phyloP scores from a whole-genome alignment of 306 rosid genomes.

The Fragaria ananassa region DNA sequence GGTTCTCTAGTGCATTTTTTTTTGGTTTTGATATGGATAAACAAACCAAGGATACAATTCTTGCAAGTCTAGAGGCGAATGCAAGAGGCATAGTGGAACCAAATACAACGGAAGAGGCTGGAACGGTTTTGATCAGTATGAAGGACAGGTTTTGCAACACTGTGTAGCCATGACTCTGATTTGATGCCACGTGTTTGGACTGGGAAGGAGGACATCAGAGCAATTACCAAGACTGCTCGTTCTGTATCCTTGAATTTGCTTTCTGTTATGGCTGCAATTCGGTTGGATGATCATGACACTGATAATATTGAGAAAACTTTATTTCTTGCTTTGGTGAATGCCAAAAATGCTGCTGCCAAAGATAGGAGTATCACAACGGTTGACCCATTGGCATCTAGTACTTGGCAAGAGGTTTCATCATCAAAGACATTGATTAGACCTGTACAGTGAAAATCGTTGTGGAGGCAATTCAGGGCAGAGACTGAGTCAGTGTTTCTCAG shows the following conservation, averaged over 20 bases:
- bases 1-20: constrained; percentile 57
- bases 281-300: constrained; percentile 60
- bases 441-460: constrained; percentile 92
- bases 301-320: constrained; percentile 67
- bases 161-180: constrained; percentile 94
- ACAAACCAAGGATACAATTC: too few species aligned
- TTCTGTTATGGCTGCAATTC: constrained; percentile 81
- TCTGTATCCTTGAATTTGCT: constrained; percentile 80
- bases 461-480: constrained; percentile 93
- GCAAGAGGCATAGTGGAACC: constrained; percentile 78
- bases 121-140: constrained; percentile 83
- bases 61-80: constrained; percentile 32
- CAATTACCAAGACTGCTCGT: constrained; percentile 91
- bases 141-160: constrained; percentile 87
- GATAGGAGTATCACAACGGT: constrained; percentile 49
- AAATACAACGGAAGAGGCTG: constrained; percentile 95
- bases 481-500: constrained; percentile 89
- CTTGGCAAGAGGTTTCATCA: constrained; percentile 85
- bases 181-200: constrained; percentile 97
- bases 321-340: constrained; percentile 57
- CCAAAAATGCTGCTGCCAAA: constrained; percentile 41
- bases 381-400: constrained; percentile 90
- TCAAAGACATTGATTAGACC: constrained; percentile 82
- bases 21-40: constrained; percentile 15
- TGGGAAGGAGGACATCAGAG: constrained; percentile 86